Conservation (phyloP, 208 protist genomes). For the Leishmania braziliensis region DNA sequence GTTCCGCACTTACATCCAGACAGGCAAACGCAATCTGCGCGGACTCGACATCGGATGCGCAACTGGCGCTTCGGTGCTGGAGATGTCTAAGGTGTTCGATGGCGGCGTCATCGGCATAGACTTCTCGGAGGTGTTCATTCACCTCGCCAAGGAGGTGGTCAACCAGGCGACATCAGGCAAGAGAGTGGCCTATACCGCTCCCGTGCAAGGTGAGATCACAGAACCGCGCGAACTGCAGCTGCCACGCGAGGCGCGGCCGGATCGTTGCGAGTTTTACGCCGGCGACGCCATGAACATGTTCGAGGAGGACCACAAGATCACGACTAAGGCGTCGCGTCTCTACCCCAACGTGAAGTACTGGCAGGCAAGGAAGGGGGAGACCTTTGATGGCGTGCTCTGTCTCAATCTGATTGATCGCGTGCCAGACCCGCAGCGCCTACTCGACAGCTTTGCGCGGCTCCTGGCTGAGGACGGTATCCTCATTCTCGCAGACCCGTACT, state of each 20-base stretch:
- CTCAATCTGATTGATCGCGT: slow-evolving; percentile 87
- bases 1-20: slow-evolving; percentile 43
- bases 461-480: slow-evolving; percentile 68
- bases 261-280: slow-evolving; percentile 57
- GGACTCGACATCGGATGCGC: slow-evolving; percentile 86
- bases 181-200: slow-evolving; percentile 51
- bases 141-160: slow-evolving; percentile 58
- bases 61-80: slow-evolving; percentile 74
- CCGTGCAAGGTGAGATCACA: slow-evolving; percentile 66
- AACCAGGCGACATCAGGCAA: slow-evolving; percentile 12
- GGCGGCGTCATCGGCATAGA: slow-evolving; percentile 76
- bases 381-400: slow-evolving; percentile 79
- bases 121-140: slow-evolving; percentile 74
- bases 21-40: slow-evolving; percentile 28
- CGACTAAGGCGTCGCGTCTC: slow-evolving; percentile 23
- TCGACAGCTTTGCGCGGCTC: slow-evolving; percentile 48
- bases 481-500: slow-evolving; percentile 86
- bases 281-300: slow-evolving; percentile 74
- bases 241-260: slow-evolving; percentile 31
- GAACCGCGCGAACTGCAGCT: slow-evolving; percentile 38
- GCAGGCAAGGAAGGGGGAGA: slow-evolving; percentile 51
- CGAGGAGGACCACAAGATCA: slow-evolving; percentile 30
- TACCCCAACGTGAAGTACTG: slow-evolving; percentile 55
- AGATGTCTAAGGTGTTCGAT: slow-evolving; percentile 84
- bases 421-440: slow-evolving; percentile 62